Evolutionary conservation across 139 green algal species (phyloP).

Genomic region (Closterium sp.): DNA sequence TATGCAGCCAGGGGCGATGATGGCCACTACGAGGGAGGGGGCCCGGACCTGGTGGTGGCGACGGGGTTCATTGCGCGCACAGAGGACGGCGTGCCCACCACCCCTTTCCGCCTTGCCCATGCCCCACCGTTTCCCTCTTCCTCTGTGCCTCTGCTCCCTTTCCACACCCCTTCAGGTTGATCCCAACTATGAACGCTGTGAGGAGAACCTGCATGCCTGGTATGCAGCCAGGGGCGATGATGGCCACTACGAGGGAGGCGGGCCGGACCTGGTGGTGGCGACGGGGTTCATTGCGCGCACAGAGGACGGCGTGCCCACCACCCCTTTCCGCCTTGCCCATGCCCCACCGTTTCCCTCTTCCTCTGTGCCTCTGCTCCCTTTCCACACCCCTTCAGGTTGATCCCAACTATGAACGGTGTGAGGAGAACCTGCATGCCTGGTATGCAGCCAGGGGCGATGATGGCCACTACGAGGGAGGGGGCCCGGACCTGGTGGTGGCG

Average conservation of each 20-base stretch:
- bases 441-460: slow-evolving; percentile 7
- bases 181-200: slow-evolving; percentile 77
- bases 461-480: neutral
- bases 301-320: slow-evolving; percentile 65
- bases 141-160: too few species aligned
- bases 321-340: too few species aligned
- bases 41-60: slow-evolving; percentile 43
- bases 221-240: slow-evolving; percentile 11
- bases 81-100: too few species aligned
- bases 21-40: neutral
- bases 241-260: neutral
- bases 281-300: slow-evolving; percentile 90
- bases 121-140: too few species aligned
- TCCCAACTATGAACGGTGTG: slow-evolving; percentile 76
- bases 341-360: too few species aligned
- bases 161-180: slow-evolving; percentile 64
- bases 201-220: slow-evolving; percentile 76
- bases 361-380: too few species aligned
- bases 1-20: slow-evolving; percentile 11
- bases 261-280: slow-evolving; percentile 43
- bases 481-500: slow-evolving; percentile 43
- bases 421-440: slow-evolving; percentile 76
- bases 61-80: slow-evolving; percentile 90
- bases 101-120: too few species aligned
- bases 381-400: slow-evolving; percentile 64